Percentiles rank a stretch among this genome's conserved stretches.
phyloP scores from a whole-genome alignment of 495 filamentous ascomycete genomes.

The Aspergillus sclerotiicarbonarius region DNA sequence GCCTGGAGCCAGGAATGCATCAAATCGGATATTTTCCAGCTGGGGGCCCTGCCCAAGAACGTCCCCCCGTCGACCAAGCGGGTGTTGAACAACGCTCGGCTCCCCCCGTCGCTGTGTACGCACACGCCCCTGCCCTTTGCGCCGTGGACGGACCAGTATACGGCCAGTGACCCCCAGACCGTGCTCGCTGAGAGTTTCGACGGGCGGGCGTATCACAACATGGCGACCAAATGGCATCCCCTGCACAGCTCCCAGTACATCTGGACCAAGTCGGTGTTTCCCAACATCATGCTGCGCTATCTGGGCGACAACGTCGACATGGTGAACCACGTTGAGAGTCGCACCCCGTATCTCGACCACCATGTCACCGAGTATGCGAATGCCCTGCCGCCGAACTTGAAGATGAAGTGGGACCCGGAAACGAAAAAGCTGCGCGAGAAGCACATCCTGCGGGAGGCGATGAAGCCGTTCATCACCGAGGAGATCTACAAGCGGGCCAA shows the following conservation, averaged over 20 bases:
- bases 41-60: neutral
- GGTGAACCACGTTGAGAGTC: slow-evolving; percentile 46
- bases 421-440: slow-evolving; percentile 38
- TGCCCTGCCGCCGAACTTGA: slow-evolving; percentile 44
- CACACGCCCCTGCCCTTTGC: slow-evolving; percentile 9
- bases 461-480: slow-evolving; percentile 46
- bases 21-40: slow-evolving; percentile 1
- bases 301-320: slow-evolving; percentile 54
- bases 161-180: slow-evolving; percentile 10
- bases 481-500: slow-evolving; percentile 49
- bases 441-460: slow-evolving; percentile 49
- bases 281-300: slow-evolving; percentile 42
- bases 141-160: slow-evolving; percentile 9
- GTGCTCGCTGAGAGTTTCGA: slow-evolving; percentile 21
- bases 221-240: slow-evolving; percentile 46
- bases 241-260: slow-evolving; percentile 46
- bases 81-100: slow-evolving; percentile 16
- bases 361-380: slow-evolving; percentile 48
- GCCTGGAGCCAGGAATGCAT: slow-evolving; percentile 6
- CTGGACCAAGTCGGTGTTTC: slow-evolving; percentile 35
- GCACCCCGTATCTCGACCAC: slow-evolving; percentile 53
- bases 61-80: slow-evolving; percentile 13
- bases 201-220: slow-evolving; percentile 25
- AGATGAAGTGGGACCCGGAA: slow-evolving; percentile 35
- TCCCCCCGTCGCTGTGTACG: neutral